Percentiles rank a stretch among this genome's conserved stretches.
phyloP scores from a whole-genome alignment of 106 monocot genomes.

The Allium cepa region DNA sequence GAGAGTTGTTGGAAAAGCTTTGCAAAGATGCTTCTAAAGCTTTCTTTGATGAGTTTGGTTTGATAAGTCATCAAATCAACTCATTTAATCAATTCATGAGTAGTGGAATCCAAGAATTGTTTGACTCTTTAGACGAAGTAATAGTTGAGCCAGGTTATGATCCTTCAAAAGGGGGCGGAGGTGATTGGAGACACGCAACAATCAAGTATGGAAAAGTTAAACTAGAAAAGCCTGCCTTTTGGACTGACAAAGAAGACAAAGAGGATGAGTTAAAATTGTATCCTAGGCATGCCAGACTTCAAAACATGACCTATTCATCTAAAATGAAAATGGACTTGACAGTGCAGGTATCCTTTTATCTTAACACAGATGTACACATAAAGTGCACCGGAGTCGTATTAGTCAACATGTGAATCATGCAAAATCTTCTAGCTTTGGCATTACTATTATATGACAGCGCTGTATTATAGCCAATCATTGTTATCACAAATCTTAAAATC shows the following conservation, averaged over 20 bases:
- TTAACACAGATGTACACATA: no score
- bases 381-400: no score
- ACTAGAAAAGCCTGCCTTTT: conserved; percentile 64
- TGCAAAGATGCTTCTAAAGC: conserved; percentile 62
- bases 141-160: conserved; percentile 75
- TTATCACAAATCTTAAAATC: no score
- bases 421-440: no score
- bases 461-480: no score
- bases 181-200: conserved; percentile 59
- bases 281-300: conserved; percentile 84
- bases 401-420: no score
- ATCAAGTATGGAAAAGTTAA: conserved; percentile 67
- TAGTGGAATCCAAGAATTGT: conserved; percentile 64
- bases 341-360: conserved; percentile 43
- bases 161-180: conserved; percentile 48
- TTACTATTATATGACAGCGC: no score
- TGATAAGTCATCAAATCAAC: conserved; percentile 83
- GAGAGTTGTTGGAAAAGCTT: conserved; percentile 39
- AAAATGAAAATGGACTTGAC: conserved; percentile 59
- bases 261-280: conserved; percentile 49
- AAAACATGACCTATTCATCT: conserved; percentile 85
- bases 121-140: conserved; percentile 72
- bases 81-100: conserved; percentile 78
- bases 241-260: conserved; percentile 33
- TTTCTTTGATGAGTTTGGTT: conserved; percentile 73